These are phyloP conservation scores for Leccinum aurantiacum DNA, from an alignment of 768 basidiomycete species.

Conservation along the genomic window DNA sequence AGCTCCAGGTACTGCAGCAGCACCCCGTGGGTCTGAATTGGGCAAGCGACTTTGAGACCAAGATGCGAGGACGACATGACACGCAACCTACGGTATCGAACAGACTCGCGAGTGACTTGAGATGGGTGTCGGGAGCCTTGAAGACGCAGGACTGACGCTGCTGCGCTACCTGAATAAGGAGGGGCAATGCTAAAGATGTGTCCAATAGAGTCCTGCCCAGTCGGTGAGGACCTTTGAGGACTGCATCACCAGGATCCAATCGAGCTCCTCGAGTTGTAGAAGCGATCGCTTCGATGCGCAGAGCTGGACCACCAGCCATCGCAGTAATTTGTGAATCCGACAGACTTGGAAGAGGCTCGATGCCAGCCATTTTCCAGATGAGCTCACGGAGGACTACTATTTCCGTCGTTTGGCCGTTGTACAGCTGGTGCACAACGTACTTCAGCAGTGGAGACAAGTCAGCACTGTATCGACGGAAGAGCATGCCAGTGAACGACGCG, in stretches of 20 bases:
- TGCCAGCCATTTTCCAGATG: conserved; percentile 94
- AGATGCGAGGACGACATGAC: conserved; percentile 14
- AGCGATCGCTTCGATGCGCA: conserved; percentile 88
- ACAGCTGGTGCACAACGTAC: conserved; percentile 90
- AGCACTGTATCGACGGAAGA: conserved; percentile 84
- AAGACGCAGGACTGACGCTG: conserved; percentile 86
- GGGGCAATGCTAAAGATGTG: conserved; percentile 75
- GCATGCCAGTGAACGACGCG: conserved; percentile 89
- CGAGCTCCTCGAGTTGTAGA: conserved; percentile 73
- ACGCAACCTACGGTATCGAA: conserved; percentile 77
- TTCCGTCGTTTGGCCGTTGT: conserved; percentile 80
- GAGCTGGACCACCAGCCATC: conserved; percentile 86
- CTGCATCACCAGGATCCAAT: conserved; percentile 62
- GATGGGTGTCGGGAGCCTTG: conserved; percentile 67
- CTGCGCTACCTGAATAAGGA: conserved; percentile 90
- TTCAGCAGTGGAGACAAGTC: conserved; percentile 82
- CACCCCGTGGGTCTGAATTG: conserved; percentile 80
- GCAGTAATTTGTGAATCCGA: conserved; percentile 86
- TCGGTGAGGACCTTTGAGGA: conserved; percentile 63
- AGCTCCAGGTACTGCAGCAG: conserved; percentile 91
- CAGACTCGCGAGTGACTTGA: conserved; percentile 83
- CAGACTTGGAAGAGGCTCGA: conserved; percentile 86
- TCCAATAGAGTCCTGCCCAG: conserved; percentile 67
- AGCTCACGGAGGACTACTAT: conserved; percentile 90
- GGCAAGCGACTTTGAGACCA: conserved; percentile 22